phyloP scores from a whole-genome alignment of 2,329 filamentous ascomycete genomes.

The Claviceps purpurea region DNA sequence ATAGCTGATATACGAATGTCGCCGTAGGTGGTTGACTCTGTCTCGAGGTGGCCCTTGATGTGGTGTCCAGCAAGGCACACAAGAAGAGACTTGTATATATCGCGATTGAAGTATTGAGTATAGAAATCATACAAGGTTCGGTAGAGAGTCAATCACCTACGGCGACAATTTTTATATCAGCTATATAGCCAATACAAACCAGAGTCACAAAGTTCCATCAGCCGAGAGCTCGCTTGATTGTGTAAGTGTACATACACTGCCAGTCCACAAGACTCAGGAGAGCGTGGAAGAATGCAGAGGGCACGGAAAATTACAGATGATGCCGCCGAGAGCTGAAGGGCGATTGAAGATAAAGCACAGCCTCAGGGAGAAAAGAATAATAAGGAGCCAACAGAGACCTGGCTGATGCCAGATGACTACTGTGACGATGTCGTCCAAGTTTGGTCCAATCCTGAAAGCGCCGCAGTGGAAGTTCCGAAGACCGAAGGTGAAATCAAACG shows the following conservation, averaged over 20 bases:
- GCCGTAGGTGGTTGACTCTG: no score
- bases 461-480: neutral
- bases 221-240: conserved; percentile 9
- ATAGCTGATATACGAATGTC: neutral
- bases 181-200: neutral
- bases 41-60: no score
- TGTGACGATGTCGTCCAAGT: neutral
- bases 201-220: conserved; percentile 2
- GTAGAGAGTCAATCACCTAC: no score
- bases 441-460: neutral
- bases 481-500: neutral
- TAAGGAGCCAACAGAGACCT: neutral
- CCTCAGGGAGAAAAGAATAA: neutral
- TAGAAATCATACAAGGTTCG: no score
- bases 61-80: no score
- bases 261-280: neutral
- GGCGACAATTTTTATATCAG: no score
- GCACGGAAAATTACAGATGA: neutral
- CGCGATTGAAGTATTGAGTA: no score
- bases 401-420: neutral
- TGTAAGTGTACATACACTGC: neutral
- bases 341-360: neutral
- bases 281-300: no score
- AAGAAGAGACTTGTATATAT: no score
- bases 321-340: neutral